Evolutionary conservation across 345 rosid genomes (phyloP).

Genomic region (Heritiera fomes): DNA sequence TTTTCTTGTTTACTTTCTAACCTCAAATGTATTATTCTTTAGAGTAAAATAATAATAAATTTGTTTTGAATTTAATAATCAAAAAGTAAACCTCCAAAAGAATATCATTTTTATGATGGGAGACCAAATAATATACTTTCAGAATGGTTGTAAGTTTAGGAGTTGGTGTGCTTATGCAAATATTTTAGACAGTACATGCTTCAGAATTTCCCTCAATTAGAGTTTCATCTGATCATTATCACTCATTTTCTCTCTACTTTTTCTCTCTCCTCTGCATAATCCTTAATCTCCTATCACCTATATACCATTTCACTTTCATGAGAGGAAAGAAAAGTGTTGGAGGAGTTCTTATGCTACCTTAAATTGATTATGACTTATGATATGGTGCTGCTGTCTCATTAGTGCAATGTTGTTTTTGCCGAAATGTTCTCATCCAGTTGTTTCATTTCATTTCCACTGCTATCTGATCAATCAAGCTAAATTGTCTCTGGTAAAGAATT

Average conservation of each 20-base stretch:
- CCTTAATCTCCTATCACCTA: background rate
- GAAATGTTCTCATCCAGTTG: conserved; percentile 48
- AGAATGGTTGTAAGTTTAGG: background rate
- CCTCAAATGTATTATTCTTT: background rate
- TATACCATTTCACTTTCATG: background rate
- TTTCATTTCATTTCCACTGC: background rate
- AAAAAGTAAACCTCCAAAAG: background rate
- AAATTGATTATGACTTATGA: no score
- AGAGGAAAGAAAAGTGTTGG: background rate
- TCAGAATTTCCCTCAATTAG: background rate
- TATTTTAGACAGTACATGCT: background rate
- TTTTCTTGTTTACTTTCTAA: background rate
- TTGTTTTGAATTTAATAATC: background rate
- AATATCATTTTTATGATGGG: conserved; percentile 1
- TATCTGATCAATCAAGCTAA: background rate
- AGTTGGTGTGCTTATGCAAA: background rate
- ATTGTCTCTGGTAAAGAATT: background rate
- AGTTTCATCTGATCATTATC: background rate
- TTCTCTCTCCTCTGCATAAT: background rate
- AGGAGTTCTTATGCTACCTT: background rate
- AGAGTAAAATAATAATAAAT: background rate
- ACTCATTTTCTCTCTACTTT: background rate
- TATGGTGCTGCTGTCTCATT: conserved; percentile 20
- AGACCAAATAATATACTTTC: conserved; percentile 7
- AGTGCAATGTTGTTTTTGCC: background rate